A percentile compares a stretch with the other conserved stretches of the same genome.
These are phyloP conservation scores for Fusarium hostae DNA, from an alignment of 2,329 filamentous ascomycete species.

Conservation along the genomic window DNA sequence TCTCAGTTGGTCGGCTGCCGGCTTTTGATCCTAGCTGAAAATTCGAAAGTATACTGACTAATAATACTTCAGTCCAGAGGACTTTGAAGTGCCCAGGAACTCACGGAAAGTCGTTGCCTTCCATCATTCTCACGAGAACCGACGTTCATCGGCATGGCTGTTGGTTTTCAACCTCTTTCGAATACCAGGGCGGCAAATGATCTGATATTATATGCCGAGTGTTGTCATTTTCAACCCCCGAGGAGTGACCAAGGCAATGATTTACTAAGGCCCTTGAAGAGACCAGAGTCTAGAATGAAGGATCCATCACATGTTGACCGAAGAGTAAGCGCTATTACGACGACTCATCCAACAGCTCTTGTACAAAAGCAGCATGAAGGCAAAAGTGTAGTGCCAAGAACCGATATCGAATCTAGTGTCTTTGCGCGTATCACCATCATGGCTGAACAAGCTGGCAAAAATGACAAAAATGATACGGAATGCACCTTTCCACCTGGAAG, in stretches of 20 bases:
- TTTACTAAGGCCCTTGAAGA: not conserved
- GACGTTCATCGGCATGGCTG: not conserved
- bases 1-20: not conserved
- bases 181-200: not conserved
- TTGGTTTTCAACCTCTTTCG: not conserved
- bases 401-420: not conserved
- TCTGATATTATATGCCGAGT: not conserved
- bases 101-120: not conserved
- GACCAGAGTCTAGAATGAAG: slow-evolving; percentile 8
- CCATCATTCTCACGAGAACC: not conserved
- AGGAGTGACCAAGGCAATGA: not conserved
- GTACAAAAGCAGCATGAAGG: not conserved
- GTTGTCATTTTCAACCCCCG: not conserved
- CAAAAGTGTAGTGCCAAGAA: not conserved
- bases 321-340: not conserved
- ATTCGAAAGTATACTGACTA: not conserved
- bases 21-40: not conserved
- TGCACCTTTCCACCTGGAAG: not conserved
- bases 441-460: not conserved
- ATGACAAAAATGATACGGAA: not conserved
- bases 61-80: accelerated
- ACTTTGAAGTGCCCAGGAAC: not conserved
- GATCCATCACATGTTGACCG: not conserved
- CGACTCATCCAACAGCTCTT: accelerated
- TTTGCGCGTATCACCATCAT: not conserved